A percentile compares a stretch with the other conserved stretches of the same genome.
Conservation (phyloP, 768 basidiomycete species). For the Calvatia gigantea region DNA sequence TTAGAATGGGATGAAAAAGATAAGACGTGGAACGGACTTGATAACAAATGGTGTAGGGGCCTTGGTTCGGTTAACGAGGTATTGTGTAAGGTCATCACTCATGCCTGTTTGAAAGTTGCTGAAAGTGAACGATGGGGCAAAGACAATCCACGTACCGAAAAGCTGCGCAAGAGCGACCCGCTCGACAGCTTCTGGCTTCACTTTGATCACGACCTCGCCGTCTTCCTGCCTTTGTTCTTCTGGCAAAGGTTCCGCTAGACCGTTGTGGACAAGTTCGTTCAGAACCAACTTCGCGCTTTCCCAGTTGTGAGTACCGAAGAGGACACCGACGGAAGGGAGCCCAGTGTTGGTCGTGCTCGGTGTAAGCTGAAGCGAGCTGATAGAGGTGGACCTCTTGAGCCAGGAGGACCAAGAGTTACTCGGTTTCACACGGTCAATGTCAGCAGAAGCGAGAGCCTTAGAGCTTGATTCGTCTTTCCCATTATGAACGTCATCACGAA, state of each 20-base stretch:
- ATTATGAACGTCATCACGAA: constrained; percentile 48
- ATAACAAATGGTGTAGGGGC: constrained; percentile 65
- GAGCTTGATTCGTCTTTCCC: not conserved
- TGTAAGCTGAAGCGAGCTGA: not conserved
- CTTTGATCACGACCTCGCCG: constrained; percentile 22
- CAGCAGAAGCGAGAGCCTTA: not conserved
- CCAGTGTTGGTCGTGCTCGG: not conserved
- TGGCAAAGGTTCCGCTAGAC: constrained; percentile 39
- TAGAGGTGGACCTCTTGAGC: constrained; percentile 1
- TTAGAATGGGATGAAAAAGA: not conserved
- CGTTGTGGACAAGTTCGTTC: constrained; percentile 50
- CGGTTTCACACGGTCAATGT: not conserved
- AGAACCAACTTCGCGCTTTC: constrained; percentile 61
- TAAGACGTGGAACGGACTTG: constrained; percentile 46
- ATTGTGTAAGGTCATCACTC: constrained; percentile 77
- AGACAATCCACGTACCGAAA: constrained; percentile 52
- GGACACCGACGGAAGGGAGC: constrained; percentile 46
- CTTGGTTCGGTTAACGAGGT: constrained; percentile 53
- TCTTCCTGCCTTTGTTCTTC: constrained; percentile 9
- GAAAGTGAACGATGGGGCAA: too few relatives aligned
- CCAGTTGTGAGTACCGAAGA: constrained; percentile 90
- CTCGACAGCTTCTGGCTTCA: constrained; percentile 57
- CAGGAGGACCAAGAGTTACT: constrained; percentile 10
- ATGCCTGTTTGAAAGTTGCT: constrained; percentile 59
- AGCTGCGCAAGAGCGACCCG: constrained; percentile 77